A percentile compares a stretch with the other conserved stretches of the same genome.
Evolutionary conservation across 2,329 filamentous ascomycete genomes (phyloP).

Genomic region (Penicillium polonicum): DNA sequence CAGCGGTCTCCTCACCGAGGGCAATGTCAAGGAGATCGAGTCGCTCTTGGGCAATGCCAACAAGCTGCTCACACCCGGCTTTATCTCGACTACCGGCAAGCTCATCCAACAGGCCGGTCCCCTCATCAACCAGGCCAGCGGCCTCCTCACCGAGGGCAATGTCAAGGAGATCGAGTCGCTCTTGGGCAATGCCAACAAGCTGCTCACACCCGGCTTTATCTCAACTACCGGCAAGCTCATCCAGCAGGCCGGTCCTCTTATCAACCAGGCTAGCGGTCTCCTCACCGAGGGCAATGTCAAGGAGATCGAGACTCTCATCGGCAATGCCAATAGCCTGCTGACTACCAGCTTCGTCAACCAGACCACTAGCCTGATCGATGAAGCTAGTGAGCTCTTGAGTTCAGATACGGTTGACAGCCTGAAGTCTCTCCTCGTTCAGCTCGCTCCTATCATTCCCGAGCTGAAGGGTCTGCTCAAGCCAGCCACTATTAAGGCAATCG

Average conservation of each 20-base stretch:
- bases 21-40: slow-evolving; percentile 73
- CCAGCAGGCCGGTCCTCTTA: slow-evolving; percentile 12
- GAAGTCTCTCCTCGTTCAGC: slow-evolving; percentile 22
- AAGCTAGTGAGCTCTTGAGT: slow-evolving; percentile 17
- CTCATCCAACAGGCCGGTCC: slow-evolving; percentile 17
- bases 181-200: slow-evolving; percentile 14
- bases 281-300: slow-evolving; percentile 60
- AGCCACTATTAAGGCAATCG: slow-evolving; percentile 19
- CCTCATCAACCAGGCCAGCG: slow-evolving; percentile 1
- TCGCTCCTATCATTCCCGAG: slow-evolving; percentile 20
- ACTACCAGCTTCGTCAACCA: slow-evolving; percentile 13
- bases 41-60: slow-evolving; percentile 36
- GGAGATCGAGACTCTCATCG: slow-evolving; percentile 61
- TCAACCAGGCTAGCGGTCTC: slow-evolving; percentile 3
- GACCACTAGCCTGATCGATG: slow-evolving; percentile 17
- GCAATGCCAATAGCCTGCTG: slow-evolving; percentile 16
- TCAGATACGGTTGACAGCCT: slow-evolving; percentile 14
- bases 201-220: slow-evolving; percentile 14
- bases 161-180: slow-evolving; percentile 68
- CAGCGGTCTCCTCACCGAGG: slow-evolving; percentile 29
- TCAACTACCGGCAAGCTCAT: slow-evolving; percentile 16
- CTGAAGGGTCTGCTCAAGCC: slow-evolving; percentile 23
- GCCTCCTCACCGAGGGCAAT: slow-evolving; percentile 52
- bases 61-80: slow-evolving; percentile 11
- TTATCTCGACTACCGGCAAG: slow-evolving; percentile 13